phyloP scores from a whole-genome alignment of 148 eudicot species.

The Fagopyrum esculentum region DNA sequence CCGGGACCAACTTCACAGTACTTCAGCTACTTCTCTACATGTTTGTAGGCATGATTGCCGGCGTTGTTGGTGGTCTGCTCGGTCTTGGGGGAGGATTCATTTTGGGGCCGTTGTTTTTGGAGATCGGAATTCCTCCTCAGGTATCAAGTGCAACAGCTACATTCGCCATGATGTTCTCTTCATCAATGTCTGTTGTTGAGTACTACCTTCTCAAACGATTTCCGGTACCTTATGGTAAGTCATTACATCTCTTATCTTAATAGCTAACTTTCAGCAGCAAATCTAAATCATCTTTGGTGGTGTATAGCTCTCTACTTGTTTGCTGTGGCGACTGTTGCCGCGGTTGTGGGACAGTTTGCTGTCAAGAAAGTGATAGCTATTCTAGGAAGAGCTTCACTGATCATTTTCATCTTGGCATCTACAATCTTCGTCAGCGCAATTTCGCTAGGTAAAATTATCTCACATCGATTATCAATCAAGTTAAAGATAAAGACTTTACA shows the following conservation, averaged over 20 bases:
- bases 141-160: slow-evolving; percentile 71
- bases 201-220: slow-evolving; percentile 63
- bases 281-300: neutral
- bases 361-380: slow-evolving; percentile 33
- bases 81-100: slow-evolving; percentile 64
- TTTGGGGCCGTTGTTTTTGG: slow-evolving; percentile 53
- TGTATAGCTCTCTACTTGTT: slow-evolving; percentile 36
- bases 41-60: slow-evolving; percentile 38
- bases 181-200: slow-evolving; percentile 63
- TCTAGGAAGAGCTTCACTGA: slow-evolving; percentile 46
- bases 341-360: slow-evolving; percentile 39
- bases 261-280: neutral
- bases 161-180: slow-evolving; percentile 61
- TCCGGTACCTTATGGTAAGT: slow-evolving; percentile 58
- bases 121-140: slow-evolving; percentile 40
- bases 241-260: neutral
- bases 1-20: slow-evolving; percentile 28
- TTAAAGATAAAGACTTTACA: neutral
- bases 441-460: slow-evolving; percentile 23
- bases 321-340: slow-evolving; percentile 43
- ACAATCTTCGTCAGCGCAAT: slow-evolving; percentile 47
- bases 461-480: neutral
- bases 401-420: slow-evolving; percentile 44
- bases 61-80: slow-evolving; percentile 55
- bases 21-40: slow-evolving; percentile 36